Evolutionary conservation across 805 yeast species (phyloP), one percentile per base, ranked within the genome.

Genomic region (Debaryomyces tyrocola): DNA sequence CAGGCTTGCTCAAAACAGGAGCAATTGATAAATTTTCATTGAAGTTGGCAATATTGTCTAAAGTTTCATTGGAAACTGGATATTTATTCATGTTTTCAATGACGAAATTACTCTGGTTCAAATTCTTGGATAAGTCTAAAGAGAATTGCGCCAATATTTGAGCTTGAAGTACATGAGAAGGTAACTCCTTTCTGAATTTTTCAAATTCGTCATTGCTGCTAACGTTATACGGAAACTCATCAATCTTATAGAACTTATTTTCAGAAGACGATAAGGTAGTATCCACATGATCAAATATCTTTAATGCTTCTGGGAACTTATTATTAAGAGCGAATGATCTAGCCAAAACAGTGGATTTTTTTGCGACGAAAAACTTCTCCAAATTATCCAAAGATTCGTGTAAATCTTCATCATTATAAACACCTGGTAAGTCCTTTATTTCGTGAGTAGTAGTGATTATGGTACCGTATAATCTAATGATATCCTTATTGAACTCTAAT

Each of bases 341-440:
- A 6, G 84, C 79, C 15, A 85, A 58, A 15, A 70, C 62, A 24
- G 66, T 54, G 11, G 74, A 57, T 54, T 79, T 79, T 42, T 65
- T 55, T 33, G 77, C 66, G n/a, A 58, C 55, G 62, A 77, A 87
- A 50, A 71, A 81, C 7, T 60, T 57, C 27, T 70, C 67, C 55
- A 89, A 66, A 12, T 74, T 54, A 10, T 71, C 74, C 37, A 94
- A 70, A 7, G 85, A 79, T 6, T 68, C 66, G 50, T 70, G 62
- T 45, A 92, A 73, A 18, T 77, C 83, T 44, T 87, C 94, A 60
- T 90, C 96, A 44, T 88, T 87, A 59, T 86, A 83, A 15, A 92
- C 96, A 74, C 98, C 98, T 0, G 97, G 97, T 43, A 94, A 75
- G 49, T 90, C 96, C 58, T 78, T 73, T 39, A 90, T 66, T 53